phyloP scores from a whole-genome alignment of 306 rosid species.

The Pachyrhizus erosus region DNA sequence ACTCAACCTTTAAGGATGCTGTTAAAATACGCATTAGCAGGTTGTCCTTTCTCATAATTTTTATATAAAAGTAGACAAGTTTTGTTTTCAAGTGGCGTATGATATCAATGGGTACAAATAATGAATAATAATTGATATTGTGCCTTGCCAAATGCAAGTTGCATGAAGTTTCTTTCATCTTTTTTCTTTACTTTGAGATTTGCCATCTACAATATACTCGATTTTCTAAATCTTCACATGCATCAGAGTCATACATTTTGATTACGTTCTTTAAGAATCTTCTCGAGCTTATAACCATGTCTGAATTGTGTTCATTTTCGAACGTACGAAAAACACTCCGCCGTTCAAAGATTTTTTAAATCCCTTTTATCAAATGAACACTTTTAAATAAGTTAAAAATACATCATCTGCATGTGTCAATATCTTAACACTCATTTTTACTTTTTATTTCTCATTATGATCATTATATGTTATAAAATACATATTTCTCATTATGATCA shows the following conservation, averaged over 20 bases:
- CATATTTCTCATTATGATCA: too few species aligned
- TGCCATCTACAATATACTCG: not conserved
- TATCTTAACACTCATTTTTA: too few species aligned
- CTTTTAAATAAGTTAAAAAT: too few species aligned
- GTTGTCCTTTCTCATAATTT: too few species aligned
- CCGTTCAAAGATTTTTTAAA: not conserved
- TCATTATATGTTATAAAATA: too few species aligned
- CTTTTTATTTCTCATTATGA: too few species aligned
- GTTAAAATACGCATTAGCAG: too few species aligned
- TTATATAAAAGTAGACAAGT: not conserved
- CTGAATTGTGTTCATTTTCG: not conserved
- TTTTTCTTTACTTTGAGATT: slow-evolving; percentile 15
- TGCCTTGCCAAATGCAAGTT: slow-evolving; percentile 32
- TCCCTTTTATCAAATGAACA: too few species aligned
- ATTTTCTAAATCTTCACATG: slow-evolving; percentile 35
- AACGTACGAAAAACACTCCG: not conserved
- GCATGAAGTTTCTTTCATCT: slow-evolving; percentile 27
- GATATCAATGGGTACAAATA: slow-evolving; percentile 18
- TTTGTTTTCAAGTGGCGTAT: not conserved
- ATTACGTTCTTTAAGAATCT: slow-evolving; percentile 35
- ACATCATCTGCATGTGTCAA: too few species aligned
- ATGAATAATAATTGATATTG: slow-evolving; percentile 36
- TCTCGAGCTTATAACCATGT: slow-evolving; percentile 33
- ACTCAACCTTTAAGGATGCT: too few species aligned
- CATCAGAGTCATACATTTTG: slow-evolving; percentile 29